These are phyloP conservation scores for Colletotrichum cordylinicola DNA, from an alignment of 2,329 filamentous ascomycete genomes.

Conservation along the genomic window DNA sequence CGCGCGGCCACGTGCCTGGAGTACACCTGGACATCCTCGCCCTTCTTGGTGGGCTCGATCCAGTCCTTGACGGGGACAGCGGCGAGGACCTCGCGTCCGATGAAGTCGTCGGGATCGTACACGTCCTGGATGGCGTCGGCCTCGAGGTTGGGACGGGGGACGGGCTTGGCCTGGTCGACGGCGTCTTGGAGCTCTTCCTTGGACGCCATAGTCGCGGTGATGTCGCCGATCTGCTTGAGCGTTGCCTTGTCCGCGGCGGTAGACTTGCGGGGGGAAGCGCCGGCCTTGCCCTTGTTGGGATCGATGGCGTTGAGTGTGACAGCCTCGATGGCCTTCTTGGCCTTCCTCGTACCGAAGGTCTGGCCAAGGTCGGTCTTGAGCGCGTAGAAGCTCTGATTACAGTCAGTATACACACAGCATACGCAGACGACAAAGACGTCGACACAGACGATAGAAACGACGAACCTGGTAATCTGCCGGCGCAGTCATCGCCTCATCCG, in stretches of 20 bases:
- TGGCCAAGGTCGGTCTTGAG: conserved; percentile 74
- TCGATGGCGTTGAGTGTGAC: conserved; percentile 75
- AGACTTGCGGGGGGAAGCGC: conserved; percentile 49
- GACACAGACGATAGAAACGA: neutral
- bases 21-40: conserved; percentile 59
- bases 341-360: conserved; percentile 86
- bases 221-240: conserved; percentile 66
- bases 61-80: conserved; percentile 75
- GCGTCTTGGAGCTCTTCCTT: conserved; percentile 68
- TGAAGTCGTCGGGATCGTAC: conserved; percentile 70
- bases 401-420: neutral
- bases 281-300: conserved; percentile 37
- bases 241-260: conserved; percentile 64
- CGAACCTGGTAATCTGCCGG: conserved; percentile 24
- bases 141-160: conserved; percentile 72
- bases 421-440: neutral
- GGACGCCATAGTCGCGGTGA: conserved; percentile 70
- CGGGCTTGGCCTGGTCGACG: conserved; percentile 73
- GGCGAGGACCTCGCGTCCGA: conserved; percentile 72
- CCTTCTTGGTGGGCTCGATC: conserved; percentile 69
- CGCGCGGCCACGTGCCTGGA: conserved; percentile 72
- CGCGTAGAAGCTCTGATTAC: conserved; percentile 59
- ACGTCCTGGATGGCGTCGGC: conserved; percentile 75
- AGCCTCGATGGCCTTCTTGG: conserved; percentile 76
- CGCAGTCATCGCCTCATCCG: conserved; percentile 49